These are phyloP conservation scores for Podaxis mareebaensis DNA, from an alignment of 768 basidiomycete genomes.

Conservation along the genomic window DNA sequence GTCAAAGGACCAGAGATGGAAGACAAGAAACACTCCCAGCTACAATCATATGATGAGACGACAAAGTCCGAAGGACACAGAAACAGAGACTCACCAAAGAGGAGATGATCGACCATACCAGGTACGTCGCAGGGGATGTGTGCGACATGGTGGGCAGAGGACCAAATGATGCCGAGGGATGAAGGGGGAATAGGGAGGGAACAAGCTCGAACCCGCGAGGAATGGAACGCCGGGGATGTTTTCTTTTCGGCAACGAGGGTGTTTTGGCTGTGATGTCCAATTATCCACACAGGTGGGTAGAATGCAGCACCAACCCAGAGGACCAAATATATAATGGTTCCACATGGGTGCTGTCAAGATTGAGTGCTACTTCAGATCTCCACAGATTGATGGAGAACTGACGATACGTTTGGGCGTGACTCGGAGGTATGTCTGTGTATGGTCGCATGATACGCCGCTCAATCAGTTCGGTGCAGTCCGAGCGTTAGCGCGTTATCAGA, in stretches of 20 bases:
- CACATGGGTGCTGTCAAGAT: slow-evolving; percentile 4
- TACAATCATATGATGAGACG: slow-evolving; percentile 23
- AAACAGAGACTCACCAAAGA: slow-evolving; percentile 41
- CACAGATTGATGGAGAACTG: not conserved
- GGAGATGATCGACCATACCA: slow-evolving; percentile 33
- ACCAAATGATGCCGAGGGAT: not conserved
- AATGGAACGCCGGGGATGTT: not conserved
- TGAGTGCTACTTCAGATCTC: not conserved
- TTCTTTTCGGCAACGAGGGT: not conserved
- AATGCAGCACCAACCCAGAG: not conserved
- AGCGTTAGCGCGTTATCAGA: not conserved
- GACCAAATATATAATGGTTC: not conserved
- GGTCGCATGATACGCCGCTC: not conserved
- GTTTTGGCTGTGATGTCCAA: not conserved
- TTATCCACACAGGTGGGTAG: not conserved
- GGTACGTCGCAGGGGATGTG: slow-evolving; percentile 9
- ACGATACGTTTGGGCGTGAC: not conserved
- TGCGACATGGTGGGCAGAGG: slow-evolving; percentile 6
- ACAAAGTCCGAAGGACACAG: not conserved
- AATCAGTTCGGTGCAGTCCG: not conserved
- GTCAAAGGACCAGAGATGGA: slow-evolving; percentile 81
- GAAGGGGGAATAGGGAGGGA: not conserved
- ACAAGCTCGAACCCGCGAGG: slow-evolving; percentile 7
- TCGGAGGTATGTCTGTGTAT: not conserved
- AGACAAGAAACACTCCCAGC: slow-evolving; percentile 64